Percentiles rank a stretch among this genome's conserved stretches.
Conservation (phyloP, 495 filamentous ascomycete genomes). For the Jackrogersella multiformis region DNA sequence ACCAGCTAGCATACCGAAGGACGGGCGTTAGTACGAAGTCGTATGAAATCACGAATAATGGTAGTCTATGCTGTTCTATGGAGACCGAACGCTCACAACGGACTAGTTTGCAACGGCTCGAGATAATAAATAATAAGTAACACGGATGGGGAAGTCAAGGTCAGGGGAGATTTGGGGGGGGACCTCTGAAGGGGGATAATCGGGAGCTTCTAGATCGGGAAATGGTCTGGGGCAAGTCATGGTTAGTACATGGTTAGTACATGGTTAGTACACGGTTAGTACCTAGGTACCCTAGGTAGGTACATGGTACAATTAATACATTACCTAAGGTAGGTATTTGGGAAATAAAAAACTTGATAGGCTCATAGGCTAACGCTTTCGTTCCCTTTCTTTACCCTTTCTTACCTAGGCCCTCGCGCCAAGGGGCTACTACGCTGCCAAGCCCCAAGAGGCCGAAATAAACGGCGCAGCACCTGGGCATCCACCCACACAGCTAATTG, state of each 20-base stretch:
- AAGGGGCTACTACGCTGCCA: conserved; percentile 20
- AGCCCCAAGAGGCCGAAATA: conserved; percentile 18
- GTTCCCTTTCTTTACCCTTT: too few relatives aligned
- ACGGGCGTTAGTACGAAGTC: conserved; percentile 15
- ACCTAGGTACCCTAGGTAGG: too few relatives aligned
- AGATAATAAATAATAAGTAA: conserved; percentile 9
- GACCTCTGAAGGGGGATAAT: too few relatives aligned
- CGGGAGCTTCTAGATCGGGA: conserved; percentile 31
- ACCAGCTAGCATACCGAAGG: conserved; percentile 22
- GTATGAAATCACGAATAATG: too few relatives aligned
- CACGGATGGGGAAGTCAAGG: conserved; percentile 23
- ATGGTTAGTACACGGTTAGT: too few relatives aligned
- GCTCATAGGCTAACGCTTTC: too few relatives aligned
- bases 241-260: too few relatives aligned
- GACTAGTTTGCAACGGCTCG: conserved; percentile 16
- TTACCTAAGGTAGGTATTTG: too few relatives aligned
- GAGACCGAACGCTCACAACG: conserved; percentile 17
- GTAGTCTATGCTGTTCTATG: background rate
- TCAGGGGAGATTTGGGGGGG: background rate
- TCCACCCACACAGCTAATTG: conserved; percentile 11
- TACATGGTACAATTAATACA: too few relatives aligned
- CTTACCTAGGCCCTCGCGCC: conserved; percentile 27
- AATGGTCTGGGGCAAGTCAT: conserved; percentile 21
- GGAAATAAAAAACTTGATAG: conserved; percentile 19
- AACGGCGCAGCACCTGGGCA: background rate